phyloP scores from a whole-genome alignment of 2,329 filamentous ascomycete genomes.

The Colletotrichum sp. region DNA sequence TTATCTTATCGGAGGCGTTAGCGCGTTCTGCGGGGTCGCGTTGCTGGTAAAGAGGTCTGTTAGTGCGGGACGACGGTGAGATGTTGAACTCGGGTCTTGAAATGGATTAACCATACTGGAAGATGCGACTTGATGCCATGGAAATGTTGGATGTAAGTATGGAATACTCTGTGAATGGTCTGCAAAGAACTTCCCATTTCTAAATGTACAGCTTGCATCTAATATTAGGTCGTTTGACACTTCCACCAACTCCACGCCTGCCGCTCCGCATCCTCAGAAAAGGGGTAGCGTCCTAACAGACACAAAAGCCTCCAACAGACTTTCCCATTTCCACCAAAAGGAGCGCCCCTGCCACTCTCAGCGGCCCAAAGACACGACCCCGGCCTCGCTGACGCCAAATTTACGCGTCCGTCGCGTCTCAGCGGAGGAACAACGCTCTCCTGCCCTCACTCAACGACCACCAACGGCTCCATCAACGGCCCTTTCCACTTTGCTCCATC shows the following conservation, averaged over 20 bases:
- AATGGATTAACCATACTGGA: neutral
- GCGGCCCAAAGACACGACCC: constrained; percentile 9
- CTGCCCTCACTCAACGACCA: neutral
- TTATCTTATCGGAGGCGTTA: neutral
- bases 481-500: neutral
- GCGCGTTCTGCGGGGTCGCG: neutral
- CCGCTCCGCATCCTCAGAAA: neutral
- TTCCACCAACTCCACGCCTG: no score
- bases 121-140: neutral
- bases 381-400: constrained; percentile 32
- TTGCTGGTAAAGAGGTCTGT: neutral
- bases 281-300: neutral
- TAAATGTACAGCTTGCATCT: no score
- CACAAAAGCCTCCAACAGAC: neutral
- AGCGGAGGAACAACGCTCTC: neutral
- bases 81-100: neutral
- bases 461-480: neutral
- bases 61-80: neutral
- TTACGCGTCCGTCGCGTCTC: constrained; percentile 36
- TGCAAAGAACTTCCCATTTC: neutral
- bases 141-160: neutral
- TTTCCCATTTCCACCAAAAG: neutral
- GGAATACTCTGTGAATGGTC: neutral
- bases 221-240: no score
- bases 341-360: neutral